These are phyloP conservation scores for Geotrichum klebahnii DNA, from an alignment of 1,139 yeast species.

Conservation along the genomic window DNA sequence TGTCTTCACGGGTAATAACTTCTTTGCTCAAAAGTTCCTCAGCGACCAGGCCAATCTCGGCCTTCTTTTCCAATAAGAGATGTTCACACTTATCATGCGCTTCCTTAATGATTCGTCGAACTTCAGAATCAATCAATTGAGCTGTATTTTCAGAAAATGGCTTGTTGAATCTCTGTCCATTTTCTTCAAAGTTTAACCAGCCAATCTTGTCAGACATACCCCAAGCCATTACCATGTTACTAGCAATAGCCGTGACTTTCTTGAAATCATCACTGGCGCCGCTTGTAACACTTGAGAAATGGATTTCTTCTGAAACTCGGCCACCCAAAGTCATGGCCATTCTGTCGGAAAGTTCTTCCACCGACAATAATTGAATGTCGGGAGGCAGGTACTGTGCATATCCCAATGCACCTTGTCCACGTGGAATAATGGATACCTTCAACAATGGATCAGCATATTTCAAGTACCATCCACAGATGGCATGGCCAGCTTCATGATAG, in stretches of 20 bases:
- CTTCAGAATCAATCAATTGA: constrained; percentile 71
- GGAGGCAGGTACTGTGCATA: constrained; percentile 96
- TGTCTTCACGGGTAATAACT: constrained; percentile 82
- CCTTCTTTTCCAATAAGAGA: constrained; percentile 60
- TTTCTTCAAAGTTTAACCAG: constrained; percentile 69
- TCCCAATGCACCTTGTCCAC: constrained; percentile 96
- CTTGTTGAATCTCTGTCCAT: constrained; percentile 58
- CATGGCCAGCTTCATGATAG: constrained; percentile 98
- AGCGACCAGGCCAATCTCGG: constrained; percentile 79
- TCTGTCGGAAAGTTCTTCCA: constrained; percentile 73
- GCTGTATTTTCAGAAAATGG: constrained; percentile 91
- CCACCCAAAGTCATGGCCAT: constrained; percentile 98
- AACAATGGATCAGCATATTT: constrained; percentile 85
- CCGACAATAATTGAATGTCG: constrained; percentile 76
- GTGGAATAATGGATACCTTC: constrained; percentile 92
- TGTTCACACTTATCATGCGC: constrained; percentile 66
- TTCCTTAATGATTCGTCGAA: constrained; percentile 72
- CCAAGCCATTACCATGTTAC: constrained; percentile 80
- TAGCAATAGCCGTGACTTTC: constrained; percentile 89
- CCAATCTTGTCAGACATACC: constrained; percentile 92
- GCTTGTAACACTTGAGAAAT: constrained; percentile 83
- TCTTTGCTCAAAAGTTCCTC: constrained; percentile 78
- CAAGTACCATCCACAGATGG: constrained; percentile 94
- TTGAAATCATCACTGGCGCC: constrained; percentile 97
- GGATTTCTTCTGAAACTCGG: constrained; percentile 88